phyloP scores from a whole-genome alignment of 2,329 filamentous ascomycete species.

The Lecanosticta acicola region DNA sequence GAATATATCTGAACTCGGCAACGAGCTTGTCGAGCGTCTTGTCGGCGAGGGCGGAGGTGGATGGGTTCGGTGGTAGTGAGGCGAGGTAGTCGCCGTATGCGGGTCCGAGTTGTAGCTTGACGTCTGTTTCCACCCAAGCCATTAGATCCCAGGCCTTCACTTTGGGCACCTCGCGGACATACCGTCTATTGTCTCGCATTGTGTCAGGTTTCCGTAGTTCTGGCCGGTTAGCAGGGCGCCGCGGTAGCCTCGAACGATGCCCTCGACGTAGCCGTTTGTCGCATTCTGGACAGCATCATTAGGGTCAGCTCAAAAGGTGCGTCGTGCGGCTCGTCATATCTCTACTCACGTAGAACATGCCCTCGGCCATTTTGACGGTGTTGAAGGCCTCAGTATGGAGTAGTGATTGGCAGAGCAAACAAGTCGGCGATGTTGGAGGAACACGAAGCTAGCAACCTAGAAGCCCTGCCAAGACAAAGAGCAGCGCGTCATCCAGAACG shows the following conservation, averaged over 20 bases:
- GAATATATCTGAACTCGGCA: conserved; percentile 92
- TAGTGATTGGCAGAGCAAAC: neutral
- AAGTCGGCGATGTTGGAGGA: neutral
- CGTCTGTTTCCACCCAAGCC: conserved; percentile 56
- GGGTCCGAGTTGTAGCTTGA: conserved; percentile 94
- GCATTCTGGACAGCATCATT: conserved; percentile 43
- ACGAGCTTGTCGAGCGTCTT: conserved; percentile 98
- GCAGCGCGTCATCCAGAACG: neutral
- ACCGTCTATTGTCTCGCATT: conserved; percentile 98
- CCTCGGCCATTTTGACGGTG: conserved; percentile 37
- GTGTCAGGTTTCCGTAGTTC: conserved; percentile 92
- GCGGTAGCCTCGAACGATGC: conserved; percentile 93
- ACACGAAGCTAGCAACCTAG: neutral
- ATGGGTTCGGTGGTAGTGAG: conserved; percentile 89
- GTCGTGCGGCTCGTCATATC: conserved; percentile 10
- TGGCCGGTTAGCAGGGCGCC: conserved; percentile 84
- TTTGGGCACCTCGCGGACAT: conserved; percentile 26
- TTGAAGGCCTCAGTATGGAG: conserved; percentile 1
- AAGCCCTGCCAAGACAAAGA: conserved; percentile 2
- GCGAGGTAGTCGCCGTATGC: conserved; percentile 96
- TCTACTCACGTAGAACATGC: conserved; percentile 36
- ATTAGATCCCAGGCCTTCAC: neutral
- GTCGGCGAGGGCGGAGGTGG: conserved; percentile 86
- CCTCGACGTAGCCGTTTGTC: conserved; percentile 78
- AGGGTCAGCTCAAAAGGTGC: conserved; percentile 8